Conservation (phyloP, 148 eudicot species). For the Vaccinium darrowii region DNA sequence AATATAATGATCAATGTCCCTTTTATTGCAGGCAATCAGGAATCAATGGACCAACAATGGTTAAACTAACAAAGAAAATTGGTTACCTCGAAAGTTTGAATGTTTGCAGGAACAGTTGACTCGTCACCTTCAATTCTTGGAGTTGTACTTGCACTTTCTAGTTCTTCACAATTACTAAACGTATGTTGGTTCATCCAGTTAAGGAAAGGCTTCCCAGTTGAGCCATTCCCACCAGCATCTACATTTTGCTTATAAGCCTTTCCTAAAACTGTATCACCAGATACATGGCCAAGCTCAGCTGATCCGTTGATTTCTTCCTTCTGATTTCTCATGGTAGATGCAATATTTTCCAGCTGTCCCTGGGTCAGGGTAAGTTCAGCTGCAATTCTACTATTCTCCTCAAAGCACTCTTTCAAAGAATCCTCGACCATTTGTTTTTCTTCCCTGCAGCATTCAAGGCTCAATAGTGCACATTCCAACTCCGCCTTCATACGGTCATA, state of each 20-base stretch:
- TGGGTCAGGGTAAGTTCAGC: conserved; percentile 43
- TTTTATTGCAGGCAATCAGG: conserved; percentile 4
- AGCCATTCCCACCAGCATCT: conserved; percentile 17
- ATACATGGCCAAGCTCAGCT: conserved; percentile 20
- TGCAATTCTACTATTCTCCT: conserved; percentile 44
- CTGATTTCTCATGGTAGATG: conserved; percentile 25
- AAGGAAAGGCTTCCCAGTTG: conserved; percentile 9
- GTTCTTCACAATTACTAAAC: conserved; percentile 18
- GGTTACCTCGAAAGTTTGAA: conserved; percentile 42
- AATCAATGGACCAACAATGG: neutral
- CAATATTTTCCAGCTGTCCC: conserved; percentile 41
- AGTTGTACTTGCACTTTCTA: conserved; percentile 17
- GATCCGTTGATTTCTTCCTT: conserved; percentile 26
- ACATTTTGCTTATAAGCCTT: conserved; percentile 14
- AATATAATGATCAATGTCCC: neutral
- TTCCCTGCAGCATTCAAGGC: conserved; percentile 93
- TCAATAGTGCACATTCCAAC: conserved; percentile 77
- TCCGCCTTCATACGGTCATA: conserved; percentile 74
- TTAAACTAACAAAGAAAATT: conserved; percentile 8
- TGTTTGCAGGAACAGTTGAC: conserved; percentile 16
- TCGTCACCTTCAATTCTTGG: conserved; percentile 17
- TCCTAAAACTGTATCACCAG: conserved; percentile 13
- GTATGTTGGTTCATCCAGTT: conserved; percentile 11
- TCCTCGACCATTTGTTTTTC: conserved; percentile 72
- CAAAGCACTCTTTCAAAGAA: conserved; percentile 52